These are phyloP conservation scores for Flaveria ramosissima DNA, from an alignment of 129 eudicot genomes.

Conservation along the genomic window DNA sequence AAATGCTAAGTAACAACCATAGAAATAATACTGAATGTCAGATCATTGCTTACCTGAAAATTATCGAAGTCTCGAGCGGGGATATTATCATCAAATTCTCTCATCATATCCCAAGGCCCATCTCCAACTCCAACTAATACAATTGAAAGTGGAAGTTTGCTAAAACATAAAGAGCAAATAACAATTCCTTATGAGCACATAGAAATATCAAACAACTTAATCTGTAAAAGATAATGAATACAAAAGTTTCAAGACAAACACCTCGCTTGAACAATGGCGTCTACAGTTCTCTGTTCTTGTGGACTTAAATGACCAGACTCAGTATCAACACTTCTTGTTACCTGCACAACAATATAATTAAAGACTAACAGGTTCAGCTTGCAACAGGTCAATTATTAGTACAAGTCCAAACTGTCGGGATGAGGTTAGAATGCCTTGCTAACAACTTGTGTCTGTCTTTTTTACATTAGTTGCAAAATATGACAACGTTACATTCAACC, in stretches of 20 bases:
- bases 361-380: not conserved
- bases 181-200: constrained; percentile 16
- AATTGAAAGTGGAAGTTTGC: constrained; percentile 93
- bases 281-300: constrained; percentile 90
- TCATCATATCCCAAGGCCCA: constrained; percentile 99
- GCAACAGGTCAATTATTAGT: not conserved
- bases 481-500: not conserved
- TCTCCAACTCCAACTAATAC: constrained; percentile 97
- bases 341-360: constrained; percentile 47
- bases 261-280: constrained; percentile 97
- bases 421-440: not conserved
- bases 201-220: constrained; percentile 9
- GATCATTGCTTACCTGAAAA: constrained; percentile 67
- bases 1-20: not conserved
- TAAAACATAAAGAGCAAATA: constrained; percentile 20
- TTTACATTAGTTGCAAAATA: not conserved
- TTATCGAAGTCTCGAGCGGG: constrained; percentile 94
- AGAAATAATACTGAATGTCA: not conserved
- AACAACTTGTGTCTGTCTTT: not conserved
- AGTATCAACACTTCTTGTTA: constrained; percentile 97
- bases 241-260: constrained; percentile 29
- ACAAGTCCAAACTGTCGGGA: not conserved
- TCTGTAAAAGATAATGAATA: not conserved
- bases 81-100: constrained; percentile 92
- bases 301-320: constrained; percentile 76